Conservation (phyloP, 306 rosid genomes). For the Malus fusca region DNA sequence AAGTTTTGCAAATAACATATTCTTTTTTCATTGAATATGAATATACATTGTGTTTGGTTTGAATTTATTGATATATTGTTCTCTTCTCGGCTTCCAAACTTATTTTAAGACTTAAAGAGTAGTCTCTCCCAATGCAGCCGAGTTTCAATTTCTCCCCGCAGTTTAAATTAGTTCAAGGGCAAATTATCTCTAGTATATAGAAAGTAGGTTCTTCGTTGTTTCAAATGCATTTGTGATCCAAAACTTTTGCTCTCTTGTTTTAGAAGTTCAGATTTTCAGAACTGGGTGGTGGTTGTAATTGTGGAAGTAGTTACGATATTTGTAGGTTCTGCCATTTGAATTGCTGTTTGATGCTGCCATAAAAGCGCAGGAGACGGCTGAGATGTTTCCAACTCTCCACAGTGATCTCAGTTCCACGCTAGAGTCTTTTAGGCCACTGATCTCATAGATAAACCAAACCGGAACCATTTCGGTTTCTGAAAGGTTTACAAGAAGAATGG, state of each 20-base stretch:
- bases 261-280: not conserved
- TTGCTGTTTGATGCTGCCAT: not conserved
- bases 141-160: too few relatives aligned
- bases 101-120: not conserved
- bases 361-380: slow-evolving; percentile 8
- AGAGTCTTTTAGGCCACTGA: not conserved
- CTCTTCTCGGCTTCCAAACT: not conserved
- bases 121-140: too few relatives aligned
- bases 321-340: slow-evolving; percentile 4
- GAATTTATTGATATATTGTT: not conserved
- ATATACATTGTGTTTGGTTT: not conserved
- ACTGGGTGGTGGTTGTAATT: not conserved
- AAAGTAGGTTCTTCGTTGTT: not conserved
- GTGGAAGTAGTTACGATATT: not conserved
- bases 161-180: too few relatives aligned
- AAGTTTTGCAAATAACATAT: not conserved
- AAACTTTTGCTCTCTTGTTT: not conserved
- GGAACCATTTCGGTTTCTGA: slow-evolving; percentile 10
- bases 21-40: not conserved
- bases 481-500: slow-evolving; percentile 11
- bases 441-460: slow-evolving; percentile 3
- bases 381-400: slow-evolving; percentile 17
- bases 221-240: not conserved
- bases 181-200: too few relatives aligned
- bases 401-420: slow-evolving; percentile 7